phyloP scores from a whole-genome alignment of 73 alveolate genomes.

The Tetrahymena elliotti region DNA sequence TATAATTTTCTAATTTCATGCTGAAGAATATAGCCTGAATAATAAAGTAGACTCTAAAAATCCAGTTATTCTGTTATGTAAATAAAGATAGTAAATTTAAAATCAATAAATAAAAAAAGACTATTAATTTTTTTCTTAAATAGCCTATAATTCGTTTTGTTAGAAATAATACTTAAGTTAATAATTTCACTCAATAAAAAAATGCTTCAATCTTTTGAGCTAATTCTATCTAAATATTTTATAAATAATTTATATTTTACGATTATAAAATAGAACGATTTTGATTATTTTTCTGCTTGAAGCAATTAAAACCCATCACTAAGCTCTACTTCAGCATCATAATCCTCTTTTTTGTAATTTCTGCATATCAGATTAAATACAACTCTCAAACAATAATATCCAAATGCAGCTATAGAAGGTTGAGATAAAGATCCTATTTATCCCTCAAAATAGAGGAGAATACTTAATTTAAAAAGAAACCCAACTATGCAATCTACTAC shows the following conservation, averaged over 20 bases:
- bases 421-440: not conserved
- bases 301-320: not conserved
- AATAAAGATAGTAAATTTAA: not conserved
- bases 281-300: not conserved
- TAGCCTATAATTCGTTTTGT: not conserved
- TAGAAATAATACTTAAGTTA: not conserved
- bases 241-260: not conserved
- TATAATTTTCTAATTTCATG: not conserved
- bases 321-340: not conserved
- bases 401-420: not conserved
- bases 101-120: not conserved
- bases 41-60: not conserved
- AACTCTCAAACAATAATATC: not conserved
- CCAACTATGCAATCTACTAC: not conserved
- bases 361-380: not conserved
- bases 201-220: not conserved
- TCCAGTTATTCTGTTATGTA: not conserved
- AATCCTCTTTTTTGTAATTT: not conserved
- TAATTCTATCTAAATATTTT: no score
- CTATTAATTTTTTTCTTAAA: not conserved
- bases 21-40: not conserved
- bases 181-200: no score
- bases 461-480: not conserved
- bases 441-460: not conserved
- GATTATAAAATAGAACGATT: not conserved